A percentile compares a stretch with the other conserved stretches of the same genome.
Conservation (phyloP, 1,284 basidiomycete genomes). For the Cutaneotrichosporon daszewskae region DNA sequence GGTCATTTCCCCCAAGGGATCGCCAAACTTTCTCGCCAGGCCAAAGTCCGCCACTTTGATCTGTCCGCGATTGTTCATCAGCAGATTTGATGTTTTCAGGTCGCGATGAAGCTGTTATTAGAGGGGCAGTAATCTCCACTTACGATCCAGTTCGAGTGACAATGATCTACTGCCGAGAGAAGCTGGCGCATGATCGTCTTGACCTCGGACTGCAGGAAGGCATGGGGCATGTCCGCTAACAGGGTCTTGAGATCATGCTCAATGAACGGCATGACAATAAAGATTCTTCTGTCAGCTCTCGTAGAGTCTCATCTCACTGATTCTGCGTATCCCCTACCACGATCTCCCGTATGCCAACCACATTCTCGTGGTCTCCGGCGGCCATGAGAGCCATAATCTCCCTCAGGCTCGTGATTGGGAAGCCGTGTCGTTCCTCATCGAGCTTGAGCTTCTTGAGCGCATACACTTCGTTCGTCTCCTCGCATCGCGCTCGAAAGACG, state of each 20-base stretch:
- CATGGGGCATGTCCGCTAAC: slow-evolving; percentile 83
- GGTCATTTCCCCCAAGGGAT: slow-evolving; percentile 92
- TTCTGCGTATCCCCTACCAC: slow-evolving; percentile 99
- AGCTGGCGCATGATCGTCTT: slow-evolving; percentile 94
- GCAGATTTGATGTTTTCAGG: slow-evolving; percentile 91
- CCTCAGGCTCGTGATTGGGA: slow-evolving; percentile 92
- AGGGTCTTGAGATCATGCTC: slow-evolving; percentile 98
- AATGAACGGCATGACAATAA: slow-evolving; percentile 99
- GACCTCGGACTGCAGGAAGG: slow-evolving; percentile 94
- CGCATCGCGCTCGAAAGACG: slow-evolving; percentile 91
- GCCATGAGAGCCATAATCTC: slow-evolving; percentile 93
- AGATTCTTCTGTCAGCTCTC: slow-evolving; percentile 63
- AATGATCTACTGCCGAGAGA: slow-evolving; percentile 84
- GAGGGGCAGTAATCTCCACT: slow-evolving; percentile 7
- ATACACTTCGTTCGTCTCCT: slow-evolving; percentile 87
- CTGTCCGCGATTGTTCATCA: slow-evolving; percentile 97
- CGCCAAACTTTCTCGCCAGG: slow-evolving; percentile 63
- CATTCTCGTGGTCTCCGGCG: slow-evolving; percentile 80
- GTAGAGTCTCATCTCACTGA: slow-evolving; percentile 63
- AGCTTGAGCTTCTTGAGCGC: slow-evolving; percentile 98
- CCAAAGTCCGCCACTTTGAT: slow-evolving; percentile 96
- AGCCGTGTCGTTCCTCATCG: slow-evolving; percentile 95
- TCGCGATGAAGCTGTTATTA: slow-evolving; percentile 71
- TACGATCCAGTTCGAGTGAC: slow-evolving; percentile 90
- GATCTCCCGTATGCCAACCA: slow-evolving; percentile 90